phyloP scores from a whole-genome alignment of 345 rosid species.

The Euphorbia tirucalli region DNA sequence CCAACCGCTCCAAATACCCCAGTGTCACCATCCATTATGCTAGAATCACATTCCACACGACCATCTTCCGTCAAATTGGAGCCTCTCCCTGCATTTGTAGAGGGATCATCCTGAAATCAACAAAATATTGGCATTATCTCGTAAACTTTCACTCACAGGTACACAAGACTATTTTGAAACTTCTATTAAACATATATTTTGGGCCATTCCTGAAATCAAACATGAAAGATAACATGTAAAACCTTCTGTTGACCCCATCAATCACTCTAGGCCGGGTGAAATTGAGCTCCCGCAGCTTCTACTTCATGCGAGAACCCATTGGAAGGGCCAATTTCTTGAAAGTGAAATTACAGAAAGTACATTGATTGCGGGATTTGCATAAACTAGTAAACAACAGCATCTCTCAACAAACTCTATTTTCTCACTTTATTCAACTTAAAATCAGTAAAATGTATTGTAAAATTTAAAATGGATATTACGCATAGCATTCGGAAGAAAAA shows the following conservation, averaged over 20 bases:
- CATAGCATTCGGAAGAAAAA: no score
- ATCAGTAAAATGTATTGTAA: not conserved
- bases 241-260: not conserved
- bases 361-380: not conserved
- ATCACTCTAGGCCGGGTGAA: constrained; percentile 9
- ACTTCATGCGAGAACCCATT: not conserved
- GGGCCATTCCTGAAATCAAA: not conserved
- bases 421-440: not conserved
- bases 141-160: not conserved
- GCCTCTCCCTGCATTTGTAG: constrained; percentile 93
- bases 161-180: not conserved
- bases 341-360: not conserved
- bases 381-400: not conserved
- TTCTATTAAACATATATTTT: not conserved
- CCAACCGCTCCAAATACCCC: constrained; percentile 95
- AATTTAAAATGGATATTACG: not conserved
- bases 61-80: constrained; percentile 95
- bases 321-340: not conserved
- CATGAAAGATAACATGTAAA: constrained; percentile 1
- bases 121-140: not conserved
- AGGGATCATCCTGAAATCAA: constrained; percentile 66
- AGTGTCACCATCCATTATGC: constrained; percentile 86
- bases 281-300: not conserved
- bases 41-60: constrained; percentile 86
- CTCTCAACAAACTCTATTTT: not conserved